phyloP scores from a whole-genome alignment of 108 stramenopile species.

The Cyclotella distinguenda region DNA sequence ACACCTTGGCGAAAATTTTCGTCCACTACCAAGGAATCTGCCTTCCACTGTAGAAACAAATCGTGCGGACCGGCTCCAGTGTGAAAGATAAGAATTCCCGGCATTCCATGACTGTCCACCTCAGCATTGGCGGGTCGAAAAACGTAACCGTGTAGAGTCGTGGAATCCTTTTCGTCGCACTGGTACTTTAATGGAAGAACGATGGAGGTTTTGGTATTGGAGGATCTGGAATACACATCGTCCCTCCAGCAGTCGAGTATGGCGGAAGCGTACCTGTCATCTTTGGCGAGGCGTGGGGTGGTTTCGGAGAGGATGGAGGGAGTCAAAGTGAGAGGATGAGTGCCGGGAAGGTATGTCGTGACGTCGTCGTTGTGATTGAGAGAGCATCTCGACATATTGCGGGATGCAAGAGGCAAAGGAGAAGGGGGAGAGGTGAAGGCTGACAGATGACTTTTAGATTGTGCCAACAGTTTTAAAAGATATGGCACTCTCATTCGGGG shows the following conservation, averaged over 20 bases:
- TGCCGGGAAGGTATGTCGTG: too few relatives aligned
- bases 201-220: neutral
- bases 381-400: too few relatives aligned
- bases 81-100: constrained; percentile 69
- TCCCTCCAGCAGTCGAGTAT: constrained; percentile 46
- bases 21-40: constrained; percentile 46
- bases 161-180: constrained; percentile 17
- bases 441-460: too few relatives aligned
- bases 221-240: constrained; percentile 16
- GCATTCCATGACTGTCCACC: constrained; percentile 2
- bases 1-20: constrained; percentile 31
- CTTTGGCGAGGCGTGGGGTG: constrained; percentile 40
- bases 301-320: too few relatives aligned
- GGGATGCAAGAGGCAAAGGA: too few relatives aligned
- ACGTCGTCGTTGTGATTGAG: too few relatives aligned
- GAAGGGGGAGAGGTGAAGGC: too few relatives aligned
- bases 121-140: constrained; percentile 28
- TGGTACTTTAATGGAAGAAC: constrained; percentile 15
- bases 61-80: constrained; percentile 81
- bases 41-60: constrained; percentile 68
- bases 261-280: constrained; percentile 42
- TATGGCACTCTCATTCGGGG: too few relatives aligned
- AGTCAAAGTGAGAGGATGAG: too few relatives aligned
- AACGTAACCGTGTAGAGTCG: constrained; percentile 52
- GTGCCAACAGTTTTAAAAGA: too few relatives aligned